Base-by-base conservation (phyloP, 1,284 basidiomycete genomes). In the Ganoderma multipileum region DNA sequence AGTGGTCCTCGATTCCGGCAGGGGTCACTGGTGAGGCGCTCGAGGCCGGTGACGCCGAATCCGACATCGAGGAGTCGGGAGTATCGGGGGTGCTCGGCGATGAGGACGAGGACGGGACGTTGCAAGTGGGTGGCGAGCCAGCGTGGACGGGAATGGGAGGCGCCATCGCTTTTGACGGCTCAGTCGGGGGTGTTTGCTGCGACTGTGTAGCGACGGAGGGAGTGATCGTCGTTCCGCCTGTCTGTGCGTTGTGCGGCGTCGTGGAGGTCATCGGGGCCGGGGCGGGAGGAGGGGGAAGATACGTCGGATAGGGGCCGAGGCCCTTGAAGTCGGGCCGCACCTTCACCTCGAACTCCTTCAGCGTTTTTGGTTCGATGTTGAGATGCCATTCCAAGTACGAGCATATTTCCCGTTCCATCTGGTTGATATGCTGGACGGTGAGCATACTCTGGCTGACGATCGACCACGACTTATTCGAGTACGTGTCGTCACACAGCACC, bases 331-430 rank as follows among this genome's bases (percentile, higher is more conserved):
- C 91, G 30, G 83, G 82, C 44, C 85, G 83, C 0, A 95, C 87
- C 78, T 85, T 85, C 0, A 74, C 76, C 74, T 92, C 88, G 76
- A 95, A 95, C 54, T 86, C 87, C 9, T 78, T 75, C 2, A 96
- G 83, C 4, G 91, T 90, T 0, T 83, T 79, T 0, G 89, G 88
- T 64, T 91, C 90, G 63, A 95, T 91, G 64, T 91, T 93, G 11
- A 97, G 85, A 77, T 95, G 92, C 95, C 95, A 97, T 77, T 96
- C 95, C 38, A 97, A 83, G 77, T 97, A 97, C 33, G 88, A 91
- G 78, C 95, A 96, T 91, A 97, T 95, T 79, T 97, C 95, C 7
- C 95, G 82, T 81, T 97, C 95, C 95, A 97, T 97, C 85, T 97
- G 95, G 79, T 98, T 97, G 76, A 97, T 92, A 84, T 98, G 96